Conservation (phyloP, 805 yeast species). For the Sugiyamaella smithiae region DNA sequence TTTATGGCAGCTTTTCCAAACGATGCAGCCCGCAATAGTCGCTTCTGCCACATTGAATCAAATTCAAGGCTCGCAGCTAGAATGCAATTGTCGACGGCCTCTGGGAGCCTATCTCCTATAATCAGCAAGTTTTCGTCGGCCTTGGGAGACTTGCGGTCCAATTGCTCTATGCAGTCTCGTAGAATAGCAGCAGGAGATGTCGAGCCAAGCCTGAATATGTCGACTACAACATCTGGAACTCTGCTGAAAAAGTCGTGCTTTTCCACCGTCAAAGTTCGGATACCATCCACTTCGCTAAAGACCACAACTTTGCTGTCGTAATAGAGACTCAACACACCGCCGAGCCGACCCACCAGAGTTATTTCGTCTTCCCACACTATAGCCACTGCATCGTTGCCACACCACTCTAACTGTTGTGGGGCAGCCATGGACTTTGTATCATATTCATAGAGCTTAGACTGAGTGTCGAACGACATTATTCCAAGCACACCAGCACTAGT, state of each 20-base stretch:
- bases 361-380: constrained; percentile 59
- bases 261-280: constrained; percentile 58
- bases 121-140: constrained; percentile 72
- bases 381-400: constrained; percentile 79
- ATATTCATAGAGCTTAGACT: constrained; percentile 44
- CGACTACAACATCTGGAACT: constrained; percentile 55
- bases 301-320: constrained; percentile 41
- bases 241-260: constrained; percentile 60
- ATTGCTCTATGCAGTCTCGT: constrained; percentile 69
- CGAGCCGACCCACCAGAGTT: constrained; percentile 68
- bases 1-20: constrained; percentile 73
- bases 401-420: constrained; percentile 66
- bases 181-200: constrained; percentile 78
- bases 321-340: constrained; percentile 34
- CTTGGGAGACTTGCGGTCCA: constrained; percentile 67
- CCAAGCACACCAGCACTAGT: constrained; percentile 44
- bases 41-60: constrained; percentile 76
- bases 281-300: constrained; percentile 60
- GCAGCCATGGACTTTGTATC: constrained; percentile 34
- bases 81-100: constrained; percentile 70
- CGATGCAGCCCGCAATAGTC: constrained; percentile 71
- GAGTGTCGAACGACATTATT: constrained; percentile 50
- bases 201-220: constrained; percentile 79
- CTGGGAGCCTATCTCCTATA: constrained; percentile 45
- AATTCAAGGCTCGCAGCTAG: constrained; percentile 76